Base-by-base conservation (phyloP, 2,329 filamentous ascomycete species). In the Beauveria varroae region DNA sequence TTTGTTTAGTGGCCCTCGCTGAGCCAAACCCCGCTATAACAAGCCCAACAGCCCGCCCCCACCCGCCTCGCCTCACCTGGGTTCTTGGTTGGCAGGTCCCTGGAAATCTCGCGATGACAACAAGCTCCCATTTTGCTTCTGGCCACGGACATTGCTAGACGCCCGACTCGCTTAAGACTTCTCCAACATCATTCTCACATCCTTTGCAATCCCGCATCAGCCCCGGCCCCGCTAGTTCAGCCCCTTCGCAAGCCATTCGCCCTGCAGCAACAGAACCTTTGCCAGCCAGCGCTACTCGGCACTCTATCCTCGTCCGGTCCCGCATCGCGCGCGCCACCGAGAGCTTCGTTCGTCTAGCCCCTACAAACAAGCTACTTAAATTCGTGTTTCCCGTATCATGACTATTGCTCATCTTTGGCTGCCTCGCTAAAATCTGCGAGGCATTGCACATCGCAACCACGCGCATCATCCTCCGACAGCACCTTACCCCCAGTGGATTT, bases 341-440 rank as follows among this genome's bases (percentile, higher is more conserved):
- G 41, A 30, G 43, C 58, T 47, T 54, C 49, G 20, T 16, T 37
- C 50, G 2, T 49, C 22, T 30, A 41, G 56, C 56, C 46, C 20
- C 5, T 16, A 40, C 28, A 37, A 34, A 34, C 28, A 57, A 51
- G 18, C 37, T 22, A 14, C n/a, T 22, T 7, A 24, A 16, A 30
- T 14, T 51, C 46, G 40, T 49, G 10, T 49, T 20, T 43, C 16
- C n/a, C 50, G 43, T 40, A 73, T 68, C 64, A 73, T 73, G 71
- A 68, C 67, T 63, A 67, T 65, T 67, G 67, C 60, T 64, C 63
- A 61, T 53, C 65, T 65, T 50, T 64, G 70, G 56, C 64, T 68
- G 65, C 72, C 73, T 71, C 70, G 70, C 68, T 72, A 63, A 70
- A 65, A 57, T 49, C 63, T 62, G 68, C 70, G 70, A 70, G 70